These are phyloP conservation scores for Citrus hindsii DNA, from an alignment of 345 rosid species.

Conservation along the genomic window DNA sequence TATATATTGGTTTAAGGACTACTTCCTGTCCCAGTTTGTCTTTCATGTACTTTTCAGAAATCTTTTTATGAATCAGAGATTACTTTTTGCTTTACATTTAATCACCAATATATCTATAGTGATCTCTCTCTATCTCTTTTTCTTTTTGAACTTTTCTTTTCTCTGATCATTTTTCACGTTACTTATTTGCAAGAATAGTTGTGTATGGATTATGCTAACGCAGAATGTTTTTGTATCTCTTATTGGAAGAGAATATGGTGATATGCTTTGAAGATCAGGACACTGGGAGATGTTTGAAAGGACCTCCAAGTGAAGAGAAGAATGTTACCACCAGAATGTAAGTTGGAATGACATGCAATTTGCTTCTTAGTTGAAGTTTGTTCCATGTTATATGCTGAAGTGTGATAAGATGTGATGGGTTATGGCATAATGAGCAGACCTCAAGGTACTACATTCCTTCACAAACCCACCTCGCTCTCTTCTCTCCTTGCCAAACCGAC, in stretches of 20 bases:
- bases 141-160: neutral
- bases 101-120: neutral
- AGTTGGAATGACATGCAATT: constrained; percentile 10
- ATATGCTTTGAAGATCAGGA: constrained; percentile 80
- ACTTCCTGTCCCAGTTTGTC: neutral
- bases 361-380: constrained; percentile 12
- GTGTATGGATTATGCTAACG: constrained; percentile 15
- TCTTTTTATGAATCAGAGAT: neutral
- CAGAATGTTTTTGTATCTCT: constrained; percentile 16
- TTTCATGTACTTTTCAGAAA: neutral
- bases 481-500: neutral
- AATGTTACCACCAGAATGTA: constrained; percentile 70
- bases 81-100: neutral
- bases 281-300: constrained; percentile 75
- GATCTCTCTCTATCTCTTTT: neutral
- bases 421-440: neutral
- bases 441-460: neutral
- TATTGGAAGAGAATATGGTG: constrained; percentile 82
- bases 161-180: neutral
- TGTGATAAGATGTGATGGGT: neutral
- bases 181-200: constrained; percentile 3
- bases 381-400: neutral
- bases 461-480: neutral
- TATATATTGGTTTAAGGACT: neutral
- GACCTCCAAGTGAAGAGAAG: constrained; percentile 50